A percentile compares a stretch with the other conserved stretches of the same genome.
Evolutionary conservation across 2,329 filamentous ascomycete genomes (phyloP).

Genomic region (Exophiala spinifera): DNA sequence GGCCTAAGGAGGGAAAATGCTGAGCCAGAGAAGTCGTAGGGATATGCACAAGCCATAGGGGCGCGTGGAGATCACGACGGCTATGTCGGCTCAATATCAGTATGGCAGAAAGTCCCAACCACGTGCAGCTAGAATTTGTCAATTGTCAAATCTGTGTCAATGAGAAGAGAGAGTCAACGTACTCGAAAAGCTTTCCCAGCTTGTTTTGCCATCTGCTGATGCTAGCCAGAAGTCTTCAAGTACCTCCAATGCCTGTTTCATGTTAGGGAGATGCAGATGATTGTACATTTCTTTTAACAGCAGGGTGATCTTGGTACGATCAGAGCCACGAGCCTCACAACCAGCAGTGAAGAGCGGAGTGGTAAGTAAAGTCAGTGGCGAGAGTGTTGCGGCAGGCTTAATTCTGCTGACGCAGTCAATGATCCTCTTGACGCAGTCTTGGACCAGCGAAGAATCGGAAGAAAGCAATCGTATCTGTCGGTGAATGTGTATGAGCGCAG

Average conservation of each 20-base stretch:
- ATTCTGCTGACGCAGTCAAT: conserved; percentile 40
- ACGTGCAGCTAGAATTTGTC: background rate
- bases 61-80: too few relatives aligned
- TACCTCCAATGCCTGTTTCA: conserved; percentile 7
- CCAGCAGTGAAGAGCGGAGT: conserved; percentile 45
- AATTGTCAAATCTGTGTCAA: background rate
- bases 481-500: conserved; percentile 44
- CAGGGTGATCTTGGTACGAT: background rate
- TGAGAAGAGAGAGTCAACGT: background rate
- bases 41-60: background rate
- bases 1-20: background rate
- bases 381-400: conserved; percentile 38
- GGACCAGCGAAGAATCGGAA: conserved; percentile 1
- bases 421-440: conserved; percentile 32
- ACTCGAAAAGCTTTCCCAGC: conserved; percentile 9
- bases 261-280: conserved; percentile 8
- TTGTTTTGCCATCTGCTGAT: background rate
- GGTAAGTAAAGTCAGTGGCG: conserved; percentile 43
- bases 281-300: background rate
- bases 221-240: conserved; percentile 6
- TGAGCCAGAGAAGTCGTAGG: background rate
- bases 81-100: background rate
- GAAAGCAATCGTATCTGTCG: conserved; percentile 37
- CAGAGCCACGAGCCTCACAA: conserved; percentile 6
- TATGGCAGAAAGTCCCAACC: conserved; percentile 10